Evolutionary conservation across 768 basidiomycete genomes (phyloP).

Genomic region (Trametes punicea): DNA sequence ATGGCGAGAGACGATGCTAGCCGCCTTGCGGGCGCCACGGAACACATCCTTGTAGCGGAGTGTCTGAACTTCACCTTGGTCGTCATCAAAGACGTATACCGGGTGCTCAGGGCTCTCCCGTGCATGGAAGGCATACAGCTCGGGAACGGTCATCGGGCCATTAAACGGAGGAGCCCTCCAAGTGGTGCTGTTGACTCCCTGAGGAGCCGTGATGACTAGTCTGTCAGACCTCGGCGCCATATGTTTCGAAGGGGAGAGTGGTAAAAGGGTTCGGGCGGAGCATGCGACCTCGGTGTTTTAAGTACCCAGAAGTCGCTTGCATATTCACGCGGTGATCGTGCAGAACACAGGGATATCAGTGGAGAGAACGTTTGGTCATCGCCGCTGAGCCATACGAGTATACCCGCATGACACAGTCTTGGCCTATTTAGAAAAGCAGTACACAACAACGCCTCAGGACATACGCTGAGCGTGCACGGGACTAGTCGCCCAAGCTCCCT

Average conservation of each 20-base stretch:
- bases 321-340: no score
- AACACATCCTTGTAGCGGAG: constrained; percentile 28
- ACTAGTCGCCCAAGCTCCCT: no score
- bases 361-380: no score
- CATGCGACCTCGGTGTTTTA: not conserved
- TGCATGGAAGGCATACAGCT: constrained; percentile 37
- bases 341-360: no score
- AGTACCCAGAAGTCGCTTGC: not conserved
- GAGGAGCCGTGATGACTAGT: not conserved
- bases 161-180: constrained; percentile 35
- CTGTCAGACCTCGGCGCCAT: not conserved
- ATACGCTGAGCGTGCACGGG: no score
- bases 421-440: no score
- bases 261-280: no score
- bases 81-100: constrained; percentile 27
- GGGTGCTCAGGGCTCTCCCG: constrained; percentile 33
- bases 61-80: constrained; percentile 12
- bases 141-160: constrained; percentile 31
- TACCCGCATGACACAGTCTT: no score
- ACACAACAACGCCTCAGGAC: no score
- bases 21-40: constrained; percentile 28
- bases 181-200: constrained; percentile 20
- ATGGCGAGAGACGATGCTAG: constrained; percentile 8
- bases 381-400: no score
- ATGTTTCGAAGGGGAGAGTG: not conserved